phyloP scores from a whole-genome alignment of 225 moss, liverwort and hornwort species.

The Straminergon stramineum region DNA sequence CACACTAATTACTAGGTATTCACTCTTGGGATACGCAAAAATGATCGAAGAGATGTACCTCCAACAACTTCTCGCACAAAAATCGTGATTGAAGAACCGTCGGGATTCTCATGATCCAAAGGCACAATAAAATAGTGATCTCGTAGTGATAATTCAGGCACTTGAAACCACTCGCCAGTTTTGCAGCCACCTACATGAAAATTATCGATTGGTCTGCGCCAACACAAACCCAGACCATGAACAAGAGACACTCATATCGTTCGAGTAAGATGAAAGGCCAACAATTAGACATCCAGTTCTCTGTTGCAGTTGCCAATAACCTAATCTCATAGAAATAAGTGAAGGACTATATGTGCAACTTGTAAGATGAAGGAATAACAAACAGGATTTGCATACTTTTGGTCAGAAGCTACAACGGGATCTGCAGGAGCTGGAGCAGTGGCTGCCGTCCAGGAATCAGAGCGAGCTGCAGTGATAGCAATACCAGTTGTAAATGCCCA shows the following conservation, averaged over 20 bases:
- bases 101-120: conserved; percentile 54
- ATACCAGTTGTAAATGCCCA: conserved; percentile 25
- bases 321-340: not conserved
- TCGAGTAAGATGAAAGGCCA: not conserved
- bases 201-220: conserved; percentile 13
- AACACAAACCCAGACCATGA: not conserved
- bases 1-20: not conserved
- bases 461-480: conserved; percentile 22
- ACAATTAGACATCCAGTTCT: not conserved
- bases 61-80: conserved; percentile 86
- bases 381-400: conserved; percentile 9
- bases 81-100: conserved; percentile 56
- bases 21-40: not conserved
- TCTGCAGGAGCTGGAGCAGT: conserved; percentile 36
- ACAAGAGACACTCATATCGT: not conserved
- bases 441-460: conserved; percentile 26
- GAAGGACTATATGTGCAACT: not conserved
- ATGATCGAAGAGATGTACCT: conserved; percentile 19
- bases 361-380: not conserved
- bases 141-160: conserved; percentile 75
- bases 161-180: conserved; percentile 62
- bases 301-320: not conserved
- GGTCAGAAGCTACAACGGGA: conserved; percentile 1
- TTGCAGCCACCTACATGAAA: conserved; percentile 5
- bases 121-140: conserved; percentile 81